A percentile compares a stretch with the other conserved stretches of the same genome.
phyloP scores from a whole-genome alignment of 768 basidiomycete species.

The Boletus subparvulus region DNA sequence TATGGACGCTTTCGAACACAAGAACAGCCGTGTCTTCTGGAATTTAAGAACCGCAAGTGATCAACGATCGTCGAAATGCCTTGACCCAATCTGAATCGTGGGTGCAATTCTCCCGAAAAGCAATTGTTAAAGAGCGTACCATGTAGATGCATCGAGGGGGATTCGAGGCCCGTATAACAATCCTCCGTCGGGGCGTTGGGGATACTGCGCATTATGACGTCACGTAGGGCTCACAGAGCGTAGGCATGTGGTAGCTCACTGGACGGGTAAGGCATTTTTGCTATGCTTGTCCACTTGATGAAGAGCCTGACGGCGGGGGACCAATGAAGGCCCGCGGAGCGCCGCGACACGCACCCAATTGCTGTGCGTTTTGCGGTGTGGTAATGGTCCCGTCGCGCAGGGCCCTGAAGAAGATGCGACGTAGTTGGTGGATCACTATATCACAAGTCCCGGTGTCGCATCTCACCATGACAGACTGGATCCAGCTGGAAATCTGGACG shows the following conservation, averaged over 20 bases:
- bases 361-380: not conserved
- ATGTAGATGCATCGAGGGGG: not conserved
- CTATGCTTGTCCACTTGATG: no score
- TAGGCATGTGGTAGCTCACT: not conserved
- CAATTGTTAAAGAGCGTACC: not conserved
- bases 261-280: not conserved
- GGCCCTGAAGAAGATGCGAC: not conserved
- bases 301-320: no score
- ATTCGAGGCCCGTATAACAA: not conserved
- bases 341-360: not conserved
- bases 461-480: not conserved
- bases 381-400: not conserved
- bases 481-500: not conserved
- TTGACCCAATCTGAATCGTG: not conserved
- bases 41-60: not conserved
- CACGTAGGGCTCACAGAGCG: not conserved
- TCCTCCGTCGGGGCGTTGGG: not conserved
- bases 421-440: not conserved
- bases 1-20: not conserved
- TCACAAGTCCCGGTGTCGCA: not conserved
- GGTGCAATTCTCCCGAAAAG: not conserved
- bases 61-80: not conserved
- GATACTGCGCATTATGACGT: not conserved
- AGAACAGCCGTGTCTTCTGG: not conserved
- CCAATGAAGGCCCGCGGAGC: not conserved